Conservation (phyloP, 2,329 filamentous ascomycete genomes). For the Sordariomycetes sp. region DNA sequence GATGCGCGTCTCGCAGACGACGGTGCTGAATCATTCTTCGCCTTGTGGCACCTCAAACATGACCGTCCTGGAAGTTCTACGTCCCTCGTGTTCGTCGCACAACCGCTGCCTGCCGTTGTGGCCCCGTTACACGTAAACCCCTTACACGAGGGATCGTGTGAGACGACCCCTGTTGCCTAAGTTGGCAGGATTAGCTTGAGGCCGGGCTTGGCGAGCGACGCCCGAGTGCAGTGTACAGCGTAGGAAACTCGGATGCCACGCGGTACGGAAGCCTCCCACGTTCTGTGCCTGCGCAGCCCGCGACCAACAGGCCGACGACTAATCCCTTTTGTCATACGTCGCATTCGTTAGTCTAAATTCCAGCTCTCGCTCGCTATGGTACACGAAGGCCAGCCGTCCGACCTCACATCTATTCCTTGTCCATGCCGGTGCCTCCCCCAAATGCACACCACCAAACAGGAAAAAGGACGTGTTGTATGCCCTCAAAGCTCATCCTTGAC, state of each 20-base stretch:
- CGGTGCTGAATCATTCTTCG: too few species aligned
- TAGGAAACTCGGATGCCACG: not conserved
- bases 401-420: not conserved
- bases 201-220: not conserved
- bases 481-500: constrained; percentile 3
- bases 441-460: not conserved
- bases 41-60: too few species aligned
- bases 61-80: not conserved
- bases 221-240: not conserved
- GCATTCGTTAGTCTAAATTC: not conserved
- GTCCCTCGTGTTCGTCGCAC: not conserved
- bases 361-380: not conserved
- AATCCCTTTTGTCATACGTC: not conserved
- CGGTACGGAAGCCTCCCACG: not conserved
- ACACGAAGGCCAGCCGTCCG: not conserved
- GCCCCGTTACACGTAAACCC: not conserved
- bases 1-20: too few species aligned
- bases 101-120: not conserved
- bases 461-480: not conserved
- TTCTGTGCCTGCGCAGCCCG: not conserved
- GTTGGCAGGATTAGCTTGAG: not conserved
- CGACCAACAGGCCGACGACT: not conserved
- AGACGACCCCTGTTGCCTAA: not conserved
- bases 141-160: not conserved
- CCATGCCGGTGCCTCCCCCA: not conserved